A percentile compares a stretch with the other conserved stretches of the same genome.
phyloP scores from a whole-genome alignment of 139 green algal species.

The Eudorina sp. region DNA sequence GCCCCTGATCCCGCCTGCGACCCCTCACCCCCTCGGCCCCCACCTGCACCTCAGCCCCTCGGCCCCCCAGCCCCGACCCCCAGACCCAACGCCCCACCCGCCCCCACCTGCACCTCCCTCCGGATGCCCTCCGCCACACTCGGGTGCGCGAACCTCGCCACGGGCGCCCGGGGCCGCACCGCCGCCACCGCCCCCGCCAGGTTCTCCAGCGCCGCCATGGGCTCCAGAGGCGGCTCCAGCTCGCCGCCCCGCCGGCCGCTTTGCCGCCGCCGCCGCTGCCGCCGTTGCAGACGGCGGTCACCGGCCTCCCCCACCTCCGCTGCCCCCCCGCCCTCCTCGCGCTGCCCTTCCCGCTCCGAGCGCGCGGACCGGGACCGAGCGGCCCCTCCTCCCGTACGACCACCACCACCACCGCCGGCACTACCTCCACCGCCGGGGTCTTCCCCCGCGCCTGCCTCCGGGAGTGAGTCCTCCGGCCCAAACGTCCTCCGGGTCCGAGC shows the following conservation, averaged over 20 bases:
- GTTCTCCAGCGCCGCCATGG: neutral
- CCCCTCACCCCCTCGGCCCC: too few relatives aligned
- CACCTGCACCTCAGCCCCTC: too few relatives aligned
- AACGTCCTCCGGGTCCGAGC: too few relatives aligned
- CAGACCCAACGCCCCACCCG: neutral
- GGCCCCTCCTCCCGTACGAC: neutral
- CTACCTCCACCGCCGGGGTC: too few relatives aligned
- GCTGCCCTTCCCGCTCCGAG: neutral
- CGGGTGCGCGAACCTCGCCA: neutral
- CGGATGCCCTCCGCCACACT: slow-evolving; percentile 27
- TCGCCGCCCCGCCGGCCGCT: neutral
- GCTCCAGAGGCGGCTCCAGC: neutral
- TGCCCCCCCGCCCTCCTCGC: neutral
- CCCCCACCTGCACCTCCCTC: slow-evolving; percentile 18
- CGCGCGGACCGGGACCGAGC: neutral
- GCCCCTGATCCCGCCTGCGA: too few relatives aligned
- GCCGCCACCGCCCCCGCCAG: neutral
- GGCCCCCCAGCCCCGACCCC: too few relatives aligned
- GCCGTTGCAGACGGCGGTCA: neutral
- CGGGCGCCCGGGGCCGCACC: neutral
- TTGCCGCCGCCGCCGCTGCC: neutral
- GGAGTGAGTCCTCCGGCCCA: too few relatives aligned
- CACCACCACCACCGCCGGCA: neutral
- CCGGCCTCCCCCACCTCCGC: neutral
- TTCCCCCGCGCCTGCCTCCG: too few relatives aligned